phyloP scores from a whole-genome alignment of 2,329 filamentous ascomycete species.

The Dactylellina drechsleri region DNA sequence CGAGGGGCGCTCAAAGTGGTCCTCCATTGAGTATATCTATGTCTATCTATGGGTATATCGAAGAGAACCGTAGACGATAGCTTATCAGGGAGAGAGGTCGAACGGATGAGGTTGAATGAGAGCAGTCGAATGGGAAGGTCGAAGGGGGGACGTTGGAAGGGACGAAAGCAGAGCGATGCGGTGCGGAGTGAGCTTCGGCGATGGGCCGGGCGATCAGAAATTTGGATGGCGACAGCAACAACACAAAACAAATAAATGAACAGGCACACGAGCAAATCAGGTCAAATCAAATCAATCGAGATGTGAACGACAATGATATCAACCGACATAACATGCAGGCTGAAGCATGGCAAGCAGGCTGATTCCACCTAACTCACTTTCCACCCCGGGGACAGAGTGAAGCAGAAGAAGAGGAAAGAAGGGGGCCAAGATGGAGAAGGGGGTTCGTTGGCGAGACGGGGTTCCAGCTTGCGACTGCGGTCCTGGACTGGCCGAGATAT shows the following conservation, averaged over 20 bases:
- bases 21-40: conserved; percentile 32
- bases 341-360: neutral
- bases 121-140: conserved; percentile 7
- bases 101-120: neutral
- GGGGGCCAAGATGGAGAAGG: conserved; percentile 7
- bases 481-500: neutral
- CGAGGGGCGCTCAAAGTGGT: conserved; percentile 47
- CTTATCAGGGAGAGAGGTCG: no score
- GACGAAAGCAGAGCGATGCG: conserved; percentile 7
- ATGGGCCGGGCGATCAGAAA: conserved; percentile 41
- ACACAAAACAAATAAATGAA: no score
- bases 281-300: neutral
- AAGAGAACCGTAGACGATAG: no score
- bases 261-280: no score
- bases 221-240: no score
- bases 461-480: conserved; percentile 24
- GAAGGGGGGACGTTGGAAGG: conserved; percentile 12
- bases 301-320: neutral
- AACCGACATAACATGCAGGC: neutral
- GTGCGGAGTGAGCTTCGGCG: conserved; percentile 41
- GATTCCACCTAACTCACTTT: no score
- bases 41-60: neutral
- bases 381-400: neutral
- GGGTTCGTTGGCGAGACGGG: conserved; percentile 33
- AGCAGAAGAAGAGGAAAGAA: neutral